phyloP scores from a whole-genome alignment of 1,284 basidiomycete species.

The Sanghuangporus sanghuang region DNA sequence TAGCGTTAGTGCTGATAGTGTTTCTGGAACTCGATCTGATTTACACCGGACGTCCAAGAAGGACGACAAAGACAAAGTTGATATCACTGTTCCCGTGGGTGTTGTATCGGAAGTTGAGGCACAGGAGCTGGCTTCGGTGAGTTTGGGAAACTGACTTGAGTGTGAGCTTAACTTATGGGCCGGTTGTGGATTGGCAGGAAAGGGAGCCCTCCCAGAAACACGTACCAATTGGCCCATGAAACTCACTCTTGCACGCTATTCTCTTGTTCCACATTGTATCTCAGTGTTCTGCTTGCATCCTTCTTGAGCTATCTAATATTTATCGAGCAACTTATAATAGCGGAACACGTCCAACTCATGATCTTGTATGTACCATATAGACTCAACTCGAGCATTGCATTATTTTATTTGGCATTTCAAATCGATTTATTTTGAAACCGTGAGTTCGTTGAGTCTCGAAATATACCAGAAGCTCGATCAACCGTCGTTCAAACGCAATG shows the following conservation, averaged over 20 bases:
- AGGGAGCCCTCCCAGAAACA: neutral
- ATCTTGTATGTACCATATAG: neutral
- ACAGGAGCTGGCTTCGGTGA: neutral
- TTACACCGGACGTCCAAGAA: neutral
- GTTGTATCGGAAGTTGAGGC: neutral
- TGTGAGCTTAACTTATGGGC: neutral
- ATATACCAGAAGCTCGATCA: neutral
- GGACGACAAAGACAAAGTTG: neutral
- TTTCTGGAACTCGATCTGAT: neutral
- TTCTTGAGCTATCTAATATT: too few species aligned
- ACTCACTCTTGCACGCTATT: neutral
- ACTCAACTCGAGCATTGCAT: too few species aligned
- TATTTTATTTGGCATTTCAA: too few species aligned
- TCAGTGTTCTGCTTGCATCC: neutral
- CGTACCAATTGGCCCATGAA: neutral
- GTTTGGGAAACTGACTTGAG: neutral
- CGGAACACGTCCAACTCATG: neutral
- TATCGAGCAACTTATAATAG: too few species aligned
- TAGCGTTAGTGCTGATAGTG: neutral
- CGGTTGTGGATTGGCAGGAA: neutral
- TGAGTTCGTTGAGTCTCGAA: too few species aligned
- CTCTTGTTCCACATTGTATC: neutral
- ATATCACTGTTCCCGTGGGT: neutral
- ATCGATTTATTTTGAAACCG: too few species aligned
- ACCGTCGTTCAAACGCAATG: neutral